Conservation (phyloP, 805 yeast species). For the Zygoascus flipseniorum region DNA sequence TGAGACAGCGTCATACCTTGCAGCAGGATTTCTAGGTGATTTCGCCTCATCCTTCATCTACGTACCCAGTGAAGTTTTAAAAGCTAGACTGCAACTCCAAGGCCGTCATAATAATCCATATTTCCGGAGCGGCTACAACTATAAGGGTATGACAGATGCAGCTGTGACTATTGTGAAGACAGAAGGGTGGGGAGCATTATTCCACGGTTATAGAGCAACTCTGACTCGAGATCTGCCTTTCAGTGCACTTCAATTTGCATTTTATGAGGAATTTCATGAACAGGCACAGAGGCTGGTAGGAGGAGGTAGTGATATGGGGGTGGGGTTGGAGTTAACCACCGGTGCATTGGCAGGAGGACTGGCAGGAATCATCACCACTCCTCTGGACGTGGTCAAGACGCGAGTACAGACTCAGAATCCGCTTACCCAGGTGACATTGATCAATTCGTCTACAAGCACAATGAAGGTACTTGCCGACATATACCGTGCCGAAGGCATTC, state of each 20-base stretch:
- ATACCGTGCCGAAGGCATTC: conserved; percentile 62
- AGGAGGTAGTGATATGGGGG: conserved; percentile 26
- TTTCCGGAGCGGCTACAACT: conserved; percentile 81
- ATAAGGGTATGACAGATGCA: conserved; percentile 67
- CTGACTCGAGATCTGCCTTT: conserved; percentile 88
- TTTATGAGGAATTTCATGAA: conserved; percentile 60
- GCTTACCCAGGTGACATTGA: conserved; percentile 1
- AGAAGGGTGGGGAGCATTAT: conserved; percentile 73
- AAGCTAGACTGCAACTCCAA: conserved; percentile 88
- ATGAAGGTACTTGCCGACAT: conserved; percentile 45
- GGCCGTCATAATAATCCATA: conserved; percentile 75
- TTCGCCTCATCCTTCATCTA: conserved; percentile 79
- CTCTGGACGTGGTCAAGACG: conserved; percentile 89
- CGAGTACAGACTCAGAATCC: conserved; percentile 74
- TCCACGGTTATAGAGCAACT: conserved; percentile 92
- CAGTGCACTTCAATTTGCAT: conserved; percentile 92
- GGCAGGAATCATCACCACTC: conserved; percentile 91
- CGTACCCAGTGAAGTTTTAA: conserved; percentile 92
- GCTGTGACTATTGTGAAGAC: conserved; percentile 47
- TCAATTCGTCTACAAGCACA: conserved; percentile 36
- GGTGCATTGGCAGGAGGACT: conserved; percentile 97
- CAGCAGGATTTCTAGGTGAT: conserved; percentile 92
- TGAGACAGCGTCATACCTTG: conserved; percentile 71
- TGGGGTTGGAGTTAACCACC: conserved; percentile 57
- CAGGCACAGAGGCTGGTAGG: conserved; percentile 27